phyloP scores from a whole-genome alignment of 495 filamentous ascomycete genomes.

The Polyplosphaeria fusca region DNA sequence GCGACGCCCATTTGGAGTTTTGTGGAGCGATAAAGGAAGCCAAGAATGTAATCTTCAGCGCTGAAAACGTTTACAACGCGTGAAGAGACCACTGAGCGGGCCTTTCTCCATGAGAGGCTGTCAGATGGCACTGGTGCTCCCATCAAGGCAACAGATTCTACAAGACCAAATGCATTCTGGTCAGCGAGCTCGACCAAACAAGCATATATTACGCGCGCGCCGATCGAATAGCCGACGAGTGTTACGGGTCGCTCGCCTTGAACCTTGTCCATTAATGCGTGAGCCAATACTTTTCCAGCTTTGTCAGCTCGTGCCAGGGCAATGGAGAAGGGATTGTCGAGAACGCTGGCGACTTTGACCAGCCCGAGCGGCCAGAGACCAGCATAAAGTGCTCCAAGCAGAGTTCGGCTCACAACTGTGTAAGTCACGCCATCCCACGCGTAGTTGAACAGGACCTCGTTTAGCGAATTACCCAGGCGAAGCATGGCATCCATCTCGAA shows the following conservation, averaged over 20 bases:
- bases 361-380: constrained; percentile 35
- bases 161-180: constrained; percentile 34
- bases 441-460: constrained; percentile 30
- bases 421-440: constrained; percentile 34
- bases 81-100: constrained; percentile 55
- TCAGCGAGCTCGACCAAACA: constrained; percentile 33
- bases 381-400: constrained; percentile 32
- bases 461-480: constrained; percentile 33
- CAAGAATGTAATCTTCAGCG: constrained; percentile 58
- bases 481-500: constrained; percentile 37
- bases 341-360: constrained; percentile 29
- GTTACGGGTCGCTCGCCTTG: constrained; percentile 36
- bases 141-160: constrained; percentile 33
- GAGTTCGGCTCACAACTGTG: constrained; percentile 29
- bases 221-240: constrained; percentile 35
- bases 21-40: constrained; percentile 55
- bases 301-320: constrained; percentile 35
- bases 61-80: constrained; percentile 61
- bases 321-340: constrained; percentile 37
- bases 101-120: constrained; percentile 50
- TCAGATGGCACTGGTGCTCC: constrained; percentile 39
- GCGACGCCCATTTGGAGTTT: constrained; percentile 57
- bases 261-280: constrained; percentile 32
- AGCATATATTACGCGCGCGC: constrained; percentile 34
- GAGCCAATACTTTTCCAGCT: constrained; percentile 36